Evolutionary conservation across 768 basidiomycete genomes (phyloP).

Genomic region (Exidia glandulosa): DNA sequence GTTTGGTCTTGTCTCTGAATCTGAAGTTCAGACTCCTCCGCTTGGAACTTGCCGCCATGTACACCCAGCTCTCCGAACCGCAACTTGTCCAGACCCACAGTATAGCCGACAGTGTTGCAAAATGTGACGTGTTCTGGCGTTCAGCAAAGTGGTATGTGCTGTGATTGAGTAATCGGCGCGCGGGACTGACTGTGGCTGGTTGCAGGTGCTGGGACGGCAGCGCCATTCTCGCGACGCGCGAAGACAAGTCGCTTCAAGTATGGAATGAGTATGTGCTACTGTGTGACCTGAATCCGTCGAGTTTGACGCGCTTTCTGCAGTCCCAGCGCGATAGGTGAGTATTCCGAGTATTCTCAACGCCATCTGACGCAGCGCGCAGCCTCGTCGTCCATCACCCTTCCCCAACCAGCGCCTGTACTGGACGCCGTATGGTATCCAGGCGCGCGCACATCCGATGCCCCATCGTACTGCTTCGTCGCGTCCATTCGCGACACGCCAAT

Average conservation of each 20-base stretch:
- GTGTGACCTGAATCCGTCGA: background rate
- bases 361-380: too few relatives aligned
- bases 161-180: background rate
- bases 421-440: slow-evolving; percentile 81
- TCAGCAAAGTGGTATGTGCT: background rate
- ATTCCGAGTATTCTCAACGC: background rate
- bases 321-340: too few relatives aligned
- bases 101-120: too few relatives aligned
- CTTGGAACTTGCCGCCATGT: too few relatives aligned
- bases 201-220: background rate
- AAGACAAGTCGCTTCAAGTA: background rate
- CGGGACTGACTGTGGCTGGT: background rate
- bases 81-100: too few relatives aligned
- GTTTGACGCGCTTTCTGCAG: too few relatives aligned
- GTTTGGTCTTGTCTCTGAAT: too few relatives aligned
- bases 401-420: slow-evolving; percentile 61
- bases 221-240: background rate
- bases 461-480: slow-evolving; percentile 71
- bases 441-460: slow-evolving; percentile 45
- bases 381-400: slow-evolving; percentile 12
- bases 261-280: background rate
- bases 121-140: background rate
- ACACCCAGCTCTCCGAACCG: too few relatives aligned
- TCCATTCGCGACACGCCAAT: slow-evolving; percentile 81
- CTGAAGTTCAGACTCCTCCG: too few relatives aligned